phyloP scores from a whole-genome alignment of 2,329 filamentous ascomycete species.

The Microsporum audouinii region DNA sequence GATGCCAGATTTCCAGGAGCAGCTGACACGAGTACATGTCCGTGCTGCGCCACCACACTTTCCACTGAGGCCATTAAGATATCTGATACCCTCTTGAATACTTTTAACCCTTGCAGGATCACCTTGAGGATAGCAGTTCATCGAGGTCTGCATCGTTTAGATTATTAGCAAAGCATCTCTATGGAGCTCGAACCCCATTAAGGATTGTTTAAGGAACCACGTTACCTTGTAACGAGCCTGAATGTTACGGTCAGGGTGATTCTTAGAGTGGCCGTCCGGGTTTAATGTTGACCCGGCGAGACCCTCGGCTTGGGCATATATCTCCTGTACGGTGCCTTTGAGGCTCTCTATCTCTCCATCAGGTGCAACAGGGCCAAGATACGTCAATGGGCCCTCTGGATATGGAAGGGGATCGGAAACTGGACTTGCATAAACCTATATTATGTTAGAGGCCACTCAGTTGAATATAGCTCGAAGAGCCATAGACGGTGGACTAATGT shows the following conservation, averaged over 20 bases:
- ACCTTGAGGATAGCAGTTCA: neutral
- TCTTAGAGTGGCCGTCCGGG: neutral
- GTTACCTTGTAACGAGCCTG: neutral
- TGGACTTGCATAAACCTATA: neutral
- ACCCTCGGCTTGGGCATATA: neutral
- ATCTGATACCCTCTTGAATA: neutral
- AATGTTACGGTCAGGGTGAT: neutral
- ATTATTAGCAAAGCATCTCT: neutral
- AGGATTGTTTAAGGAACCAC: too few species aligned
- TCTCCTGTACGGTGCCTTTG: neutral
- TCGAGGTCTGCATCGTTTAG: neutral
- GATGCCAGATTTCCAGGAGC: neutral
- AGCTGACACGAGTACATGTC: neutral
- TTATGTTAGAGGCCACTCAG: neutral
- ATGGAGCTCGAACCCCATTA: too few species aligned
- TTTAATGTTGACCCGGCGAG: neutral
- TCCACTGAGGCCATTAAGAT: neutral
- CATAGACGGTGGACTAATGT: neutral
- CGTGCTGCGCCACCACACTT: neutral
- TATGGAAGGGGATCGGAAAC: neutral
- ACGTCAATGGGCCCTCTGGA: neutral
- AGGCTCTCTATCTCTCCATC: neutral
- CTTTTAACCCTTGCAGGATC: neutral
- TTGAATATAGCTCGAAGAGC: neutral
- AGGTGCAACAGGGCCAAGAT: neutral